A percentile compares a stretch with the other conserved stretches of the same genome.
Conservation (phyloP, 169 alveolate species). For the Plasmodium gallinaceum region DNA sequence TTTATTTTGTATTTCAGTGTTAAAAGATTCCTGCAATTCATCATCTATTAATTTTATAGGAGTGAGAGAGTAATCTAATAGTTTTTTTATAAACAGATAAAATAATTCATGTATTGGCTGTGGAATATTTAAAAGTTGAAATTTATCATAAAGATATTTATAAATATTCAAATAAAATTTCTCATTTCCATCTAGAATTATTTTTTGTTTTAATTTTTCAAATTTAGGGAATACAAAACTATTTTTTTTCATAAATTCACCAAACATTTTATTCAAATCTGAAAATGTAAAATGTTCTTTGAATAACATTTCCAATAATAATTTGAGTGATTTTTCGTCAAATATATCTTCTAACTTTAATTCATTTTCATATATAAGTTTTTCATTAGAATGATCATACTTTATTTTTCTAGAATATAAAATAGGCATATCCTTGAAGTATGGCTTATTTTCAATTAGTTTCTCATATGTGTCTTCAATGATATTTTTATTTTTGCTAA, state of each 20-base stretch:
- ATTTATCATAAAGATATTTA: conserved; percentile 23
- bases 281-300: conserved; percentile 18
- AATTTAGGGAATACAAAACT: conserved; percentile 14
- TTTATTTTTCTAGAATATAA: conserved; percentile 13
- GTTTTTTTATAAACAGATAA: conserved; percentile 2
- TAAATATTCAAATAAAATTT: not conserved
- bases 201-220: conserved; percentile 3
- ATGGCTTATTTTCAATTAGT: not conserved
- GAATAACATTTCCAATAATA: not conserved
- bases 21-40: not conserved
- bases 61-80: conserved; percentile 6
- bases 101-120: conserved; percentile 27
- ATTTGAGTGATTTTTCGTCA: conserved; percentile 15
- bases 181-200: not conserved
- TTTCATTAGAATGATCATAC: conserved; percentile 24
- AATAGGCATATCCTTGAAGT: not conserved
- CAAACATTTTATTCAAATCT: conserved; percentile 3
- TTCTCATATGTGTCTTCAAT: not conserved
- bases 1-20: conserved; percentile 3
- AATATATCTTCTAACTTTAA: conserved; percentile 16
- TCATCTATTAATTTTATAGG: conserved; percentile 11
- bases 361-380: not conserved
- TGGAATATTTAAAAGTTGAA: conserved; percentile 10
- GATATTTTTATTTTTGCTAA: conserved; percentile 24
- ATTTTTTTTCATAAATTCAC: conserved; percentile 6